Evolutionary conservation across 2,329 filamentous ascomycete species (phyloP).

Genomic region (Cladosporium oxysporum): DNA sequence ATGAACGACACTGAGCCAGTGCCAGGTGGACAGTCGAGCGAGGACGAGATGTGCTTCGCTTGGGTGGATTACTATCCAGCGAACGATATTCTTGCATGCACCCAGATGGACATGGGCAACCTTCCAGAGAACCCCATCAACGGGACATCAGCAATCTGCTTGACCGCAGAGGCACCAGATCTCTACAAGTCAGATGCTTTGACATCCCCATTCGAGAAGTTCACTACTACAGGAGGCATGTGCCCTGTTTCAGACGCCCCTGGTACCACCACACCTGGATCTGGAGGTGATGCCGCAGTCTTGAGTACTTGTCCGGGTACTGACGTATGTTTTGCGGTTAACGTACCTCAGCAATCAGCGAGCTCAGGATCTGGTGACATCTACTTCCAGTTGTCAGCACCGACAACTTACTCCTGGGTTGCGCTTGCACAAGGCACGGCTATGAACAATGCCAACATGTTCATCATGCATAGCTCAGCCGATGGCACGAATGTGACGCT

Average conservation of each 20-base stretch:
- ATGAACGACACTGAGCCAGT: slow-evolving; percentile 25
- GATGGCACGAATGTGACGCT: slow-evolving; percentile 58
- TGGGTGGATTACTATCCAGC: slow-evolving; percentile 28
- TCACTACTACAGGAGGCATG: slow-evolving; percentile 18
- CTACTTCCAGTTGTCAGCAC: slow-evolving; percentile 59
- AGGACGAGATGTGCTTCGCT: slow-evolving; percentile 27
- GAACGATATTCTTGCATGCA: slow-evolving; percentile 25
- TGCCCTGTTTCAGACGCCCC: slow-evolving; percentile 9
- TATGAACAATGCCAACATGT: slow-evolving; percentile 61
- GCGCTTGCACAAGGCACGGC: slow-evolving; percentile 56
- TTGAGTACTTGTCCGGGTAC: slow-evolving; percentile 16
- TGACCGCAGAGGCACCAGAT: slow-evolving; percentile 17
- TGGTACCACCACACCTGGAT: not conserved
- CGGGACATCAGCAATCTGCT: slow-evolving; percentile 22
- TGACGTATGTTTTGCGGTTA: slow-evolving; percentile 52
- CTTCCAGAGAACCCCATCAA: slow-evolving; percentile 15
- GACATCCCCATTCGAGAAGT: slow-evolving; percentile 16
- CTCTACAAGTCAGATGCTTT: slow-evolving; percentile 18
- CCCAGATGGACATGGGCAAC: slow-evolving; percentile 22
- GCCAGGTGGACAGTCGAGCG: slow-evolving; percentile 24
- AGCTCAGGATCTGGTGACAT: slow-evolving; percentile 56
- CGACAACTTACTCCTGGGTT: slow-evolving; percentile 56
- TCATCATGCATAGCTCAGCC: slow-evolving; percentile 57
- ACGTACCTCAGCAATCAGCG: slow-evolving; percentile 55
- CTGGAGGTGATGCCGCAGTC: not conserved